phyloP scores from a whole-genome alignment of 1,139 yeast genomes.

The Saccharomyces hybrid region DNA sequence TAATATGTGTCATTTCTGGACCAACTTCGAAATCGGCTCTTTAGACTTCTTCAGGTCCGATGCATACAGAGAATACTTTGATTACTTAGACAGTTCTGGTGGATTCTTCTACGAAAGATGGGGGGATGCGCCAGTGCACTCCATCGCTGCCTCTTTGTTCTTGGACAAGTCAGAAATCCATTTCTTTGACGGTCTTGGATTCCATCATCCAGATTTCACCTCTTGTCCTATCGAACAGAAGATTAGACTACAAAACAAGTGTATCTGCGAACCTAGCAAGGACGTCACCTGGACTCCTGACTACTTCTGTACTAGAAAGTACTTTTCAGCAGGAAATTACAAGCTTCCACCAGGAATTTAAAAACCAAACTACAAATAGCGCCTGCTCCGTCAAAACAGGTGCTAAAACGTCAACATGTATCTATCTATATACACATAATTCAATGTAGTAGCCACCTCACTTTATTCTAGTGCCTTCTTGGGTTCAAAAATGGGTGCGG shows the following conservation, averaged over 20 bases:
- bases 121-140: slow-evolving; percentile 92
- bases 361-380: neutral
- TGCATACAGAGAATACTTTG: slow-evolving; percentile 62
- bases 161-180: slow-evolving; percentile 60
- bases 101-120: slow-evolving; percentile 89
- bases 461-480: neutral
- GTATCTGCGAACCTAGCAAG: slow-evolving; percentile 53
- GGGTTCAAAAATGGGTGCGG: neutral
- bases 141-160: slow-evolving; percentile 76
- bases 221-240: slow-evolving; percentile 66
- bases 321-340: slow-evolving; percentile 26
- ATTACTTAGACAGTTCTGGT: slow-evolving; percentile 66
- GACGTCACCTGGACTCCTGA: slow-evolving; percentile 31
- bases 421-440: neutral
- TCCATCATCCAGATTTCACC: slow-evolving; percentile 68
- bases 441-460: neutral
- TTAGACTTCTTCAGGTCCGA: slow-evolving; percentile 67
- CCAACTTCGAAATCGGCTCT: slow-evolving; percentile 75
- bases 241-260: slow-evolving; percentile 46
- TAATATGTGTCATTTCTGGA: slow-evolving; percentile 84
- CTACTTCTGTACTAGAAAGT: slow-evolving; percentile 32
- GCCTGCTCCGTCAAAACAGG: neutral
- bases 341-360: slow-evolving; percentile 23
- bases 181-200: slow-evolving; percentile 77
- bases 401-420: neutral